phyloP scores from a whole-genome alignment of 306 rosid species.

The Corylus avellana region DNA sequence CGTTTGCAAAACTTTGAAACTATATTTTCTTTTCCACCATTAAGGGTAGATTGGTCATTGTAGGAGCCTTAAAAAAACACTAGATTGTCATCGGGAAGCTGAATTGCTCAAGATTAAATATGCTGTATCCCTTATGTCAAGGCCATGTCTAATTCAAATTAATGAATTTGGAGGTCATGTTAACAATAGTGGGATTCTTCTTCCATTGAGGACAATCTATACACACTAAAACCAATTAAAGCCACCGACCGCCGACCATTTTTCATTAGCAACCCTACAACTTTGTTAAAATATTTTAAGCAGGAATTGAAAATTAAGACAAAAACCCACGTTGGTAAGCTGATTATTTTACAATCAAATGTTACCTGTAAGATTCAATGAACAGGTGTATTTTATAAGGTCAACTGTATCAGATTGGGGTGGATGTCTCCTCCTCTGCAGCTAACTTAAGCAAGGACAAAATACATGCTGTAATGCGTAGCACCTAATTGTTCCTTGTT shows the following conservation, averaged over 20 bases:
- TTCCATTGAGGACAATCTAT: background rate
- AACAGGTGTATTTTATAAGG: constrained; percentile 17
- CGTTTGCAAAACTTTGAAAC: no score
- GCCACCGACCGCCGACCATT: constrained; percentile 16
- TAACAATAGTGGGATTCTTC: background rate
- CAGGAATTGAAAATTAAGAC: background rate
- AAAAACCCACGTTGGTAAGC: constrained; percentile 6
- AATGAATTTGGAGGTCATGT: background rate
- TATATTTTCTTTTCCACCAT: background rate
- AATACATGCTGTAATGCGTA: constrained; percentile 28
- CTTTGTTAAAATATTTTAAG: constrained; percentile 12
- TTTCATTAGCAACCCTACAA: constrained; percentile 2
- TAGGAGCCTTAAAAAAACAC: background rate
- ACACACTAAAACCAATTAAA: constrained; percentile 2
- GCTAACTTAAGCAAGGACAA: constrained; percentile 22
- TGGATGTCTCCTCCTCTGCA: constrained; percentile 34
- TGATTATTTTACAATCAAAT: constrained; percentile 3
- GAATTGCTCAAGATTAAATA: background rate
- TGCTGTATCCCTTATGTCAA: background rate
- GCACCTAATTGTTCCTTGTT: background rate
- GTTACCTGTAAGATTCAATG: constrained; percentile 22
- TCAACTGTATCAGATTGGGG: constrained; percentile 29
- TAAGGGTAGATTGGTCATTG: background rate
- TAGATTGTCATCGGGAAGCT: background rate
- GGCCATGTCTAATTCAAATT: background rate